phyloP scores from a whole-genome alignment of 345 rosid species.

The Carallia brachiata region DNA sequence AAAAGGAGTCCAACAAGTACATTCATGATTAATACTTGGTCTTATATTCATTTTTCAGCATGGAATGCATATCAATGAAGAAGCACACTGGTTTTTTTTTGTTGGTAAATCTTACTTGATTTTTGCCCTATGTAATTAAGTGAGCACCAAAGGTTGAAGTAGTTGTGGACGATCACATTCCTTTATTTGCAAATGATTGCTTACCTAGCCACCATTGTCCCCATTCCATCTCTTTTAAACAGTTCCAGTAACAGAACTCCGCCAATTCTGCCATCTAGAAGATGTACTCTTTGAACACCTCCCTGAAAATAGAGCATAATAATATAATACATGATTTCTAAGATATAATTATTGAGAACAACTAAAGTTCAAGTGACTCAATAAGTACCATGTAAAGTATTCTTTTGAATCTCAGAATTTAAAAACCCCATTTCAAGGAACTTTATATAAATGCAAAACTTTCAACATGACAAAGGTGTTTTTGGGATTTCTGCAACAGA shows the following conservation, averaged over 20 bases:
- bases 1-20: too few relatives aligned
- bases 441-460: too few relatives aligned
- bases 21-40: too few relatives aligned
- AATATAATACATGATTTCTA: conserved; percentile 4
- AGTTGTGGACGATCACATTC: too few relatives aligned
- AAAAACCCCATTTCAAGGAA: too few relatives aligned
- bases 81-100: too few relatives aligned
- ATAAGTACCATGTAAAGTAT: neutral
- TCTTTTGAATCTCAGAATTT: too few relatives aligned
- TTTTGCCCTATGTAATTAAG: neutral
- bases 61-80: too few relatives aligned
- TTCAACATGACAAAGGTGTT: too few relatives aligned
- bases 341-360: neutral
- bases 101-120: too few relatives aligned
- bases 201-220: conserved; percentile 99
- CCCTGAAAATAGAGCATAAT: conserved; percentile 51
- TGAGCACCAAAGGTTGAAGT: neutral
- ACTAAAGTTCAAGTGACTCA: conserved; percentile 9
- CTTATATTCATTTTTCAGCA: too few relatives aligned
- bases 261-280: conserved; percentile 85
- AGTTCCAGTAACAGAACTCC: conserved; percentile 81
- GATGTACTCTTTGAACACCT: conserved; percentile 96
- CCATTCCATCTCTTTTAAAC: conserved; percentile 96
- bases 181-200: neutral
- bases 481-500: too few relatives aligned